Base-by-base conservation (phyloP, 2,329 filamentous ascomycete species). In the Fusarium subglutinans region DNA sequence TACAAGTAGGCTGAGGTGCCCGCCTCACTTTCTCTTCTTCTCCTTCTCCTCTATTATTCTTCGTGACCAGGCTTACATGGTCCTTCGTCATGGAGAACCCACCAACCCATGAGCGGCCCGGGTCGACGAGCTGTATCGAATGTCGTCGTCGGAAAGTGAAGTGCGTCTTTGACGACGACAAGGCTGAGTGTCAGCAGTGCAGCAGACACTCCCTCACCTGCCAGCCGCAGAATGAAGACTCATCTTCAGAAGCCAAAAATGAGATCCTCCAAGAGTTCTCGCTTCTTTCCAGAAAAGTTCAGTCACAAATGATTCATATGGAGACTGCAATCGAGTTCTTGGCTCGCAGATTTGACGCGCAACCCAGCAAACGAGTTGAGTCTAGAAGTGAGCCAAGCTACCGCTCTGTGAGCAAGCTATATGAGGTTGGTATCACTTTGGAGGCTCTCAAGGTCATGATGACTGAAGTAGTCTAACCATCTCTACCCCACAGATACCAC, bases 81-180 rank as follows among this genome's bases (percentile, higher is more conserved):
- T 14, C 3, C 35, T 15, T n/a, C n/a, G 13, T 26, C 37, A 55
- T 65, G 59, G 67, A 60, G 24, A 40, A 35, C 4, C 45, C 41
- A 14, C 44, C 61, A 15, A 82, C 79, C 48, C 80, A 76, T 15
- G 78, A 80, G 76, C 78, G 80, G 8, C 66, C 79, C 8, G 81
- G 82, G 20, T 82, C 79, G 8, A 79, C 75, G 67, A 82, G 79
- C 65, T 83, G 82, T 61, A 69, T 76, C 35, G 82, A 82, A 82
- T 87, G 86, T 66, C 83, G 85, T 45, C 83, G 86, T 43, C 84
- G 86, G 57, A 88, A 87, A 78, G 85, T 87, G 35, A 82, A 83
- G 59, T 88, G 86, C 77, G 83, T 85, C 58, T 86, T 82, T 63
- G 47, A 79, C 79, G 33, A 68, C 79, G n/a, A 81, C 81, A 43